phyloP scores from a whole-genome alignment of 176 grass and related monocot species.

The Juncus effusus region DNA sequence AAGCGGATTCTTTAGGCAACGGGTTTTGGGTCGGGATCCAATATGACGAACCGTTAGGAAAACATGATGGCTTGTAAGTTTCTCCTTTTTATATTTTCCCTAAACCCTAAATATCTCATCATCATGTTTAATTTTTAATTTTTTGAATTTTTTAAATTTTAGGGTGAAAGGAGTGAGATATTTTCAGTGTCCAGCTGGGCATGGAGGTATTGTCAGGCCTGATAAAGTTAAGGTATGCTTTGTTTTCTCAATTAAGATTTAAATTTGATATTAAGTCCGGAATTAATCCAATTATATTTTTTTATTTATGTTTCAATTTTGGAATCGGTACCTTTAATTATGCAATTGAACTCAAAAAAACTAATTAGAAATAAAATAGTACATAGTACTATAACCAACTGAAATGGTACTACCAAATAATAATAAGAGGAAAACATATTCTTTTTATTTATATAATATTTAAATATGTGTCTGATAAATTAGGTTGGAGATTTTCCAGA shows the following conservation, averaged over 20 bases:
- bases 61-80: slow-evolving; percentile 93
- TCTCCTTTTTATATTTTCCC: no score
- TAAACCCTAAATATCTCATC: no score
- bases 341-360: no score
- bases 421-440: no score
- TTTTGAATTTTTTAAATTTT: slow-evolving; percentile 18
- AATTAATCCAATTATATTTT: neutral
- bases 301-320: no score
- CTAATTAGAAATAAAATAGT: no score
- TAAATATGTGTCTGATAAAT: neutral
- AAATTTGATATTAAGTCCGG: neutral
- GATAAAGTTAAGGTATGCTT: slow-evolving; percentile 87
- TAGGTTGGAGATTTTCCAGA: slow-evolving; percentile 84
- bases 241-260: neutral
- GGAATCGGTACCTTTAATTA: no score
- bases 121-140: slow-evolving; percentile 7
- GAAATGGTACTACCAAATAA: no score
- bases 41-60: slow-evolving; percentile 93
- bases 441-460: neutral
- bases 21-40: slow-evolving; percentile 92
- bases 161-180: slow-evolving; percentile 83
- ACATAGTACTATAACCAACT: no score
- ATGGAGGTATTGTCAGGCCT: slow-evolving; percentile 83
- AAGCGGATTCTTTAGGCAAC: slow-evolving; percentile 62
- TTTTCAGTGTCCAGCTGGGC: slow-evolving; percentile 75